Conservation (phyloP, 75 land plant genomes). For the Pinus albicaulis region DNA sequence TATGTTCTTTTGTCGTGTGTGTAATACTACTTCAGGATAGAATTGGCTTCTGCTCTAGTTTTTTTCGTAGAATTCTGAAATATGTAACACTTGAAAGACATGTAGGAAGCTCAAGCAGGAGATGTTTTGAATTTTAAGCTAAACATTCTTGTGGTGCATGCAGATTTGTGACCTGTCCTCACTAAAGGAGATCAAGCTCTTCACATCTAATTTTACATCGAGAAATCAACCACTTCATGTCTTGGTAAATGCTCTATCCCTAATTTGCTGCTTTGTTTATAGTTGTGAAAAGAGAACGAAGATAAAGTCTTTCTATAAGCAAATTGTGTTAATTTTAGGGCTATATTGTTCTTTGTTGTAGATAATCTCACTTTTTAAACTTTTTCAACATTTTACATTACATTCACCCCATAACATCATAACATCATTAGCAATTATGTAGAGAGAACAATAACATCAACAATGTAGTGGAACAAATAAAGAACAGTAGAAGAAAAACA, state of each 20-base stretch:
- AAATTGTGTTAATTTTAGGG: neutral
- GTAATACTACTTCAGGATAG: neutral
- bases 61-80: neutral
- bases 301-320: neutral
- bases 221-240: conserved; percentile 72
- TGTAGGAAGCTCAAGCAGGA: neutral
- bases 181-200: conserved; percentile 63
- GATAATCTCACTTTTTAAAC: too few relatives aligned
- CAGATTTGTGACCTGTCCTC: conserved; percentile 99
- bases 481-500: too few relatives aligned
- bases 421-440: too few relatives aligned
- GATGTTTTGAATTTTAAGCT: neutral
- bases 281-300: neutral
- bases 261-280: neutral
- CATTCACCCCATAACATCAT: too few relatives aligned
- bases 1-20: neutral
- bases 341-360: too few relatives aligned
- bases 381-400: too few relatives aligned
- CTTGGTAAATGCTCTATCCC: conserved; percentile 48
- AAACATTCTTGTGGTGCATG: conserved; percentile 3
- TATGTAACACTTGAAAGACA: neutral
- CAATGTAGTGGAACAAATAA: too few relatives aligned
- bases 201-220: conserved; percentile 52
- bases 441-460: too few relatives aligned
- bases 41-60: neutral